Conservation (phyloP, 768 basidiomycete species). For the Leccinum incarnatum region DNA sequence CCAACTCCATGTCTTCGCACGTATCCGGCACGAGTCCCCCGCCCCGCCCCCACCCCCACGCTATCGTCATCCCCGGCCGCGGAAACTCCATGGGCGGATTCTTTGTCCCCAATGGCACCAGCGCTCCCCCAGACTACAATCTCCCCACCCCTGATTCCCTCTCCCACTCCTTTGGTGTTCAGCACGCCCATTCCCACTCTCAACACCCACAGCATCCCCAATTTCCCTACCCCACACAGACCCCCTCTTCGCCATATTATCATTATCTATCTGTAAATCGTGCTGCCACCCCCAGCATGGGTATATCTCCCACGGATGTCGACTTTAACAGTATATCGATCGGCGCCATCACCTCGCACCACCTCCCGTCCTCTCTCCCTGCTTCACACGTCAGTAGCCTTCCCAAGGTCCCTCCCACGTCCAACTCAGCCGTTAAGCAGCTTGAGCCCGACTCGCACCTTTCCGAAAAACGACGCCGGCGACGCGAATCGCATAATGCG, state of each 20-base stretch:
- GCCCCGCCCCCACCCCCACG: slow-evolving; percentile 51
- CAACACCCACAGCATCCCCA: slow-evolving; percentile 21
- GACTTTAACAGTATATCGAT: slow-evolving; percentile 23
- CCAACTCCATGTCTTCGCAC: slow-evolving; percentile 58
- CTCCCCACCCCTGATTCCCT: slow-evolving; percentile 43
- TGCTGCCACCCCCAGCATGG: slow-evolving; percentile 18
- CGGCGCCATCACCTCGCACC: slow-evolving; percentile 18
- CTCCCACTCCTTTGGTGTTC: slow-evolving; percentile 31
- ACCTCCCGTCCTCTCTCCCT: slow-evolving; percentile 22
- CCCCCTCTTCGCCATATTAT: slow-evolving; percentile 32
- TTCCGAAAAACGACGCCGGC: slow-evolving; percentile 75
- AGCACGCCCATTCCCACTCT: slow-evolving; percentile 30
- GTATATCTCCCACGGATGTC: slow-evolving; percentile 28
- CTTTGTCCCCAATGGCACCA: slow-evolving; percentile 29
- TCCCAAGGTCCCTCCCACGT: slow-evolving; percentile 12
- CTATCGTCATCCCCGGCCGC: slow-evolving; percentile 65
- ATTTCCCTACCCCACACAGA: slow-evolving; percentile 25
- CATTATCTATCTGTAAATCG: slow-evolving; percentile 19
- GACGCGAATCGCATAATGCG: slow-evolving; percentile 88
- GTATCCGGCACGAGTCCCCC: slow-evolving; percentile 51
- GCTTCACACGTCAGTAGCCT: slow-evolving; percentile 5
- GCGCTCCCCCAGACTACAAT: slow-evolving; percentile 37
- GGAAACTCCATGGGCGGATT: slow-evolving; percentile 31
- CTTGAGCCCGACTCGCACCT: slow-evolving; percentile 41
- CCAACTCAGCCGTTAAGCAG: slow-evolving; percentile 8